Percentiles rank a stretch among this genome's conserved stretches.
These are phyloP conservation scores for Casuarina cunninghamiana DNA, from an alignment of 306 rosid species.

Conservation along the genomic window DNA sequence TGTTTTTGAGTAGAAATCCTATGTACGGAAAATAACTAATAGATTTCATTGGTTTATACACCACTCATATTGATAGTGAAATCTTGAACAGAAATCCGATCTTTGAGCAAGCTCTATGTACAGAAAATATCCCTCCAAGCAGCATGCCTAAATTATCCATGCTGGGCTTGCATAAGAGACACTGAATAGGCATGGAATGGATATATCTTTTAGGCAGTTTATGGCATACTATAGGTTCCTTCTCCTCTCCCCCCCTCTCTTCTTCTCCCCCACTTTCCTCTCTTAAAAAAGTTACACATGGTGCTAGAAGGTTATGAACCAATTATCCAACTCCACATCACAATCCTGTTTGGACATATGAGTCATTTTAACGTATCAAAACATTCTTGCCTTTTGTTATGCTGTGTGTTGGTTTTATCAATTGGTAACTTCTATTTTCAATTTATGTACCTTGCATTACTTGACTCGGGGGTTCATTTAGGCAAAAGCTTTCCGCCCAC, in stretches of 20 bases:
- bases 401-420: neutral
- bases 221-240: neutral
- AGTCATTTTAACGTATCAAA: neutral
- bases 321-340: neutral
- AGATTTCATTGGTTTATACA: neutral
- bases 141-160: neutral
- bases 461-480: conserved; percentile 26
- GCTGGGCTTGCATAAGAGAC: neutral
- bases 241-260: too few species aligned
- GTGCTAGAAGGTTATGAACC: neutral
- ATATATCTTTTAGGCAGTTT: neutral
- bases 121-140: neutral
- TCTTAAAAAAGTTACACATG: neutral
- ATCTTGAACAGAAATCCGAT: neutral
- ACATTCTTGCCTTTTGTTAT: neutral
- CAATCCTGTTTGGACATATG: neutral
- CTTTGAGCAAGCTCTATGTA: neutral
- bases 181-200: neutral
- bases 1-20: neutral
- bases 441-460: conserved; percentile 14
- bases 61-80: neutral
- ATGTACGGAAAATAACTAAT: neutral
- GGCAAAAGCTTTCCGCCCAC: conserved; percentile 83
- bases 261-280: too few species aligned
- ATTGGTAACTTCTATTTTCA: neutral